Conservation (phyloP, 331 rosid species). For the Saraca asoca region DNA sequence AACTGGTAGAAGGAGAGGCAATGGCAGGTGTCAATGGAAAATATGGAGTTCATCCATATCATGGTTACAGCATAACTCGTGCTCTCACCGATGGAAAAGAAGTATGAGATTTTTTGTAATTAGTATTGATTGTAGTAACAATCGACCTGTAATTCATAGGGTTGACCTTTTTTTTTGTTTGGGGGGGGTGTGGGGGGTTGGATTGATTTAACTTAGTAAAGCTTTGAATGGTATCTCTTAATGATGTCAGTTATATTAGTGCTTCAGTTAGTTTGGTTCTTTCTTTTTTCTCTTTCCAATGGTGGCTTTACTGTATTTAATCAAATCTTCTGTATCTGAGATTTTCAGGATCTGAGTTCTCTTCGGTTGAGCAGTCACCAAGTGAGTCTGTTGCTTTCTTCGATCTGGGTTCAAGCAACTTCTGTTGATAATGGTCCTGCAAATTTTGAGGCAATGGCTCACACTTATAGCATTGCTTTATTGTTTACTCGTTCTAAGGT, state of each 20-base stretch:
- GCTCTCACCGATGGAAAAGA: conserved; percentile 58
- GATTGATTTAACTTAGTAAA: conserved; percentile 8
- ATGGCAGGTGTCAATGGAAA: conserved; percentile 38
- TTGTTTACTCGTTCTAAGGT: conserved; percentile 85
- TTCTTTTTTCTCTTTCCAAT: neutral
- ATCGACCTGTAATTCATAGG: conserved; percentile 6
- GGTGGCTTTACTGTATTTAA: conserved; percentile 18
- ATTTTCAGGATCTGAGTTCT: conserved; percentile 69
- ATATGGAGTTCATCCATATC: conserved; percentile 39
- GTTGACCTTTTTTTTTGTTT: neutral
- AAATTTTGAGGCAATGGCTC: conserved; percentile 93
- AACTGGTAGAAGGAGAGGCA: conserved; percentile 40
- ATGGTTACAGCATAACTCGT: conserved; percentile 40
- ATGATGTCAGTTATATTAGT: conserved; percentile 19
- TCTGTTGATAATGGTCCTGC: conserved; percentile 66
- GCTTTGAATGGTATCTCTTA: conserved; percentile 9
- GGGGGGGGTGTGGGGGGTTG: neutral
- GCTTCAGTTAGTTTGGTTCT: conserved; percentile 10
- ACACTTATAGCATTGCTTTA: conserved; percentile 70
- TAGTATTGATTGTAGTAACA: conserved; percentile 6
- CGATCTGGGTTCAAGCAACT: conserved; percentile 95
- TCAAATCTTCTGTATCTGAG: conserved; percentile 28
- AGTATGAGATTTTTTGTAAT: conserved; percentile 44
- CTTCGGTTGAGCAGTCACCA: conserved; percentile 92
- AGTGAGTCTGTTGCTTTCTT: conserved; percentile 90